phyloP scores from a whole-genome alignment of 352 stramenopile species.

The Globisporangium solare region DNA sequence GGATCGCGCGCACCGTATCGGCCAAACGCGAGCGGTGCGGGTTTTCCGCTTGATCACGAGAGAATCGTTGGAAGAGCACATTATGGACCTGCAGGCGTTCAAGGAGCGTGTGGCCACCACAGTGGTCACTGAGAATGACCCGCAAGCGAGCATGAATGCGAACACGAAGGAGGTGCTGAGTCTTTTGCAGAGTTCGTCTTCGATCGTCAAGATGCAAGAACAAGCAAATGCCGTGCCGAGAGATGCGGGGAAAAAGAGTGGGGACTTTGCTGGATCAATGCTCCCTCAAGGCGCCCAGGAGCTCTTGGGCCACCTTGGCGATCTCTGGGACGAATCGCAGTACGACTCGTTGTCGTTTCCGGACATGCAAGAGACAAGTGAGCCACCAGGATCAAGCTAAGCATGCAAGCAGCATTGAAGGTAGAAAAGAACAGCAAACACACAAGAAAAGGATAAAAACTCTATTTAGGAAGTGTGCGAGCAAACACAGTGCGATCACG shows the following conservation, averaged over 20 bases:
- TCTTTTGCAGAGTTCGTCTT: conserved; percentile 49
- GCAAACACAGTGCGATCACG: conserved; percentile 16
- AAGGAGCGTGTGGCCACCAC: conserved; percentile 70
- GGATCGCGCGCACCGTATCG: conserved; percentile 79
- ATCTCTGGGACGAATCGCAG: conserved; percentile 79
- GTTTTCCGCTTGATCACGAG: conserved; percentile 81
- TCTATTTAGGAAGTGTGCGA: too few species aligned
- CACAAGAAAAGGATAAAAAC: background rate
- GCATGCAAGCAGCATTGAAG: background rate
- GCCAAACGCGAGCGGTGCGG: conserved; percentile 60
- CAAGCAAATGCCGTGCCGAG: too few species aligned
- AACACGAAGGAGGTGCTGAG: conserved; percentile 63
- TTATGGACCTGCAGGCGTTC: conserved; percentile 75
- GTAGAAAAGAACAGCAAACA: background rate
- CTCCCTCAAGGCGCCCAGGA: conserved; percentile 25
- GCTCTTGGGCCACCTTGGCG: conserved; percentile 59
- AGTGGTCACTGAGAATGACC: conserved; percentile 49
- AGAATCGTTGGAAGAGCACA: conserved; percentile 69
- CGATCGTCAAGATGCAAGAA: conserved; percentile 4
- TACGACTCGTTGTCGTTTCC: conserved; percentile 75
- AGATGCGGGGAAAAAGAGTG: conserved; percentile 23
- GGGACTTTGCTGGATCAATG: conserved; percentile 20
- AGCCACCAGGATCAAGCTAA: too few species aligned
- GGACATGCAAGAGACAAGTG: background rate
- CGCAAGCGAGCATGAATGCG: conserved; percentile 49